Percentiles rank a stretch among this genome's conserved stretches.
phyloP scores from a whole-genome alignment of 2,329 filamentous ascomycete genomes.

The Ascochyta koolunga region DNA sequence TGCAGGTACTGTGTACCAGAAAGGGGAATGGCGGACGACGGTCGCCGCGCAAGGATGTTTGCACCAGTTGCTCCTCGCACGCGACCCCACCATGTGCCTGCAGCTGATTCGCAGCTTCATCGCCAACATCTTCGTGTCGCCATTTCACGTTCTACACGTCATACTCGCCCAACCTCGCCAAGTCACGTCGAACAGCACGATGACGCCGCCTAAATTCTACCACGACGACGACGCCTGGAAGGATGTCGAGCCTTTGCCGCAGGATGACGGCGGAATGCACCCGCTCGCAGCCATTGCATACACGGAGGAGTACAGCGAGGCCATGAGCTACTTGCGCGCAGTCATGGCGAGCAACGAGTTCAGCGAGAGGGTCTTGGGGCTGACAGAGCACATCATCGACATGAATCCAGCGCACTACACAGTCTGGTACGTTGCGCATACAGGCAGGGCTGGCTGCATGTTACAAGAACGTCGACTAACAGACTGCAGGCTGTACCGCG shows the following conservation, averaged over 20 bases:
- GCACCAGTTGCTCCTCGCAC: constrained; percentile 4
- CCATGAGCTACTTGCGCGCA: constrained; percentile 89
- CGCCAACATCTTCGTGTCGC: constrained; percentile 7
- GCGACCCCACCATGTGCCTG: constrained; percentile 18
- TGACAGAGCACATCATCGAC: constrained; percentile 88
- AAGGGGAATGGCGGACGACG: constrained; percentile 14
- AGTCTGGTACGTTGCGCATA: constrained; percentile 70
- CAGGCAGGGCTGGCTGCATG: background rate
- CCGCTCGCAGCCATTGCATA: constrained; percentile 95
- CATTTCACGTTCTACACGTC: constrained; percentile 3
- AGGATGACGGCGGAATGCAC: constrained; percentile 75
- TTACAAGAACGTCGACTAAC: constrained; percentile 16
- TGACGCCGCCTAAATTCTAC: constrained; percentile 53
- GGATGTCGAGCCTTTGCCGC: constrained; percentile 80
- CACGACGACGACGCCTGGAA: constrained; percentile 78
- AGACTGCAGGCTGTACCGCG: constrained; percentile 76
- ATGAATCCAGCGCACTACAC: constrained; percentile 99
- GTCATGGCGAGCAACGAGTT: constrained; percentile 89
- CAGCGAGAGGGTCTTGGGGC: constrained; percentile 74
- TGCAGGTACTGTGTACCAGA: constrained; percentile 7
- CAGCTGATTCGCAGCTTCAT: constrained; percentile 18
- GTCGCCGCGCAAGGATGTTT: constrained; percentile 6
- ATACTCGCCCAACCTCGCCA: constrained; percentile 2
- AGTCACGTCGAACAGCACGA: background rate
- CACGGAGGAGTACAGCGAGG: constrained; percentile 85